Percentiles rank a stretch among this genome's conserved stretches.
These are phyloP conservation scores for Phytophthora hibernalis DNA, from an alignment of 352 stramenopile genomes.

Conservation along the genomic window DNA sequence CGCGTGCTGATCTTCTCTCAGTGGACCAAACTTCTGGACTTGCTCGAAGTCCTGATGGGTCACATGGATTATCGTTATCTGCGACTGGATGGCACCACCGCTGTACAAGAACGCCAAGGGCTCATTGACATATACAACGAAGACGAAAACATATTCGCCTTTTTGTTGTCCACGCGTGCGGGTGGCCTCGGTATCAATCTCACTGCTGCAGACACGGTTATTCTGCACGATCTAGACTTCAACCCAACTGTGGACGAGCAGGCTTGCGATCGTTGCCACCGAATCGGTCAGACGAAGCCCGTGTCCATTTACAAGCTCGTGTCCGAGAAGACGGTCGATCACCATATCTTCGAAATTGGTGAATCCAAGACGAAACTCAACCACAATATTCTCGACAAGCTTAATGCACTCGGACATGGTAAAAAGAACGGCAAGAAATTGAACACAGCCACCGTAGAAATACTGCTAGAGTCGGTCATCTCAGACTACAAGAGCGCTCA, in stretches of 20 bases:
- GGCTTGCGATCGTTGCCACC: constrained; percentile 90
- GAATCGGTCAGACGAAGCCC: constrained; percentile 90
- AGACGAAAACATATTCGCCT: constrained; percentile 95
- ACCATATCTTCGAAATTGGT: constrained; percentile 91
- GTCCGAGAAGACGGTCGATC: constrained; percentile 90
- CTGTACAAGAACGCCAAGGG: constrained; percentile 75
- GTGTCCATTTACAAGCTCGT: constrained; percentile 95
- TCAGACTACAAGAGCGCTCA: constrained; percentile 73
- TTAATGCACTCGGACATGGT: constrained; percentile 66
- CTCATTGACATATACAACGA: constrained; percentile 90
- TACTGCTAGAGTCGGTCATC: constrained; percentile 81
- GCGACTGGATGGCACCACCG: constrained; percentile 81
- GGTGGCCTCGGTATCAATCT: constrained; percentile 99
- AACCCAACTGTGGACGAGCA: constrained; percentile 89
- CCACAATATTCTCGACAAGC: constrained; percentile 83
- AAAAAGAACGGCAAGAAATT: constrained; percentile 39
- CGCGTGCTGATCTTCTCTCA: constrained; percentile 97
- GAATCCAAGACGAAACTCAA: constrained; percentile 89
- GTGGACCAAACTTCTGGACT: constrained; percentile 95
- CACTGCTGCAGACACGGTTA: constrained; percentile 91
- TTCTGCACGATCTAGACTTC: constrained; percentile 89
- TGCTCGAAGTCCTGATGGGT: constrained; percentile 91
- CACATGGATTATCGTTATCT: constrained; percentile 81
- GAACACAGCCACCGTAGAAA: constrained; percentile 72
- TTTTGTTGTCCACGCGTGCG: constrained; percentile 97